These are phyloP conservation scores for Phytopythium boreale DNA, from an alignment of 352 stramenopile genomes.

Conservation along the genomic window DNA sequence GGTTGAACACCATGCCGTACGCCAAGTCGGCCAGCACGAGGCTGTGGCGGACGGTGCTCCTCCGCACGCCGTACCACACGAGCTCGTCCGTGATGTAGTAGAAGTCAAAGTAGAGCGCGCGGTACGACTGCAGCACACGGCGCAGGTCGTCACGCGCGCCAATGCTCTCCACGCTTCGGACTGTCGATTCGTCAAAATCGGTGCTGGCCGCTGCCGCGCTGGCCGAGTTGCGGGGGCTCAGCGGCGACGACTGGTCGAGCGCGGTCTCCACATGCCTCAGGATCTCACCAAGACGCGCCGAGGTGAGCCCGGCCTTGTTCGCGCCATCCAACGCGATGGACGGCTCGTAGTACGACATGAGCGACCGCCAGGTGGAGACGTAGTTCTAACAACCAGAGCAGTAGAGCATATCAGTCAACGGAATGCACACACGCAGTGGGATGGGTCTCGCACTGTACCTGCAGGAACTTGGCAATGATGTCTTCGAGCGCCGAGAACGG, in stretches of 20 bases:
- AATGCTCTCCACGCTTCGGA: conserved; percentile 11
- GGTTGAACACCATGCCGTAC: conserved; percentile 83
- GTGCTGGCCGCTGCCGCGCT: conserved; percentile 16
- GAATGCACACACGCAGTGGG: not conserved
- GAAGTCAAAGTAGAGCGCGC: conserved; percentile 86
- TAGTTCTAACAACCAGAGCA: conserved; percentile 47
- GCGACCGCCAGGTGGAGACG: conserved; percentile 72
- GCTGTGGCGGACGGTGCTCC: conserved; percentile 78
- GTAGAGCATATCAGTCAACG: conserved; percentile 4
- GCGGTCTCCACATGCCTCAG: conserved; percentile 59
- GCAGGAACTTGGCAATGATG: conserved; percentile 86
- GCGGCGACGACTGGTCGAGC: conserved; percentile 59
- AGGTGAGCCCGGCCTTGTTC: conserved; percentile 17
- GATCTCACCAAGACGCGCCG: conserved; percentile 43
- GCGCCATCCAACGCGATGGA: conserved; percentile 16
- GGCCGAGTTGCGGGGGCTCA: conserved; percentile 57
- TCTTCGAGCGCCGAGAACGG: conserved; percentile 84
- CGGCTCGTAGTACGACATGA: conserved; percentile 66
- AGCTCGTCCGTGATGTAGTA: conserved; percentile 91
- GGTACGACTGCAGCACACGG: conserved; percentile 74
- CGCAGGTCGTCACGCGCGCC: conserved; percentile 43
- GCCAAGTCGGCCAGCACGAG: conserved; percentile 78
- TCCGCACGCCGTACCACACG: conserved; percentile 83
- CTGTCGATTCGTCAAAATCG: conserved; percentile 34
- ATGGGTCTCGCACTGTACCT: conserved; percentile 30